phyloP scores from a whole-genome alignment of 2,329 filamentous ascomycete genomes.

The Fusarium sp. region DNA sequence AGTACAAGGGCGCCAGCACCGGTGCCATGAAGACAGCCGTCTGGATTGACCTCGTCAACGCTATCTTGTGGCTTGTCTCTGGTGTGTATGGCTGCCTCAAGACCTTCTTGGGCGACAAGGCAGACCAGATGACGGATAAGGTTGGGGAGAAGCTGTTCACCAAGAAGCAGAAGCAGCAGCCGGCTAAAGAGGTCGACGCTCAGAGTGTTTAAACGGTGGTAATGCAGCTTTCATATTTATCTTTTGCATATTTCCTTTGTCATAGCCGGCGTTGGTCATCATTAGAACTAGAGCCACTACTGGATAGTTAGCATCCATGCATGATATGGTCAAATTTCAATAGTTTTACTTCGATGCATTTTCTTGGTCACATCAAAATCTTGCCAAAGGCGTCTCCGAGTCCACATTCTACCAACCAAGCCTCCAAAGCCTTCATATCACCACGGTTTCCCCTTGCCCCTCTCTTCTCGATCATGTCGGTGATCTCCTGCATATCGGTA shows the following conservation, averaged over 20 bases:
- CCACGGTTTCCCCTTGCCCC: conserved; percentile 62
- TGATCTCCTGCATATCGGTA: conserved; percentile 67
- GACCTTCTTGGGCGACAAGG: conserved; percentile 56
- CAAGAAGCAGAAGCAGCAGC: conserved; percentile 49
- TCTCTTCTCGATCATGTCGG: conserved; percentile 59
- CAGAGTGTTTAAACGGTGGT: conserved; percentile 46
- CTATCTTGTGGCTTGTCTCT: conserved; percentile 71
- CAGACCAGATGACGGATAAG: conserved; percentile 53
- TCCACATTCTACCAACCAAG: conserved; percentile 56
- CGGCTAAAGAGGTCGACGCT: conserved; percentile 41
- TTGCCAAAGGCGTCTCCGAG: conserved; percentile 44
- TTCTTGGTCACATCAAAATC: conserved; percentile 36
- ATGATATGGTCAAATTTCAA: background rate
- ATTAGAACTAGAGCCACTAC: conserved; percentile 4
- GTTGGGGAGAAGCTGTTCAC: conserved; percentile 53
- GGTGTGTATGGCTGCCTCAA: conserved; percentile 56
- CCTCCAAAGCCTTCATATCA: conserved; percentile 65
- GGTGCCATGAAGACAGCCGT: conserved; percentile 75
- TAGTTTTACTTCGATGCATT: background rate
- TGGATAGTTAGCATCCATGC: background rate
- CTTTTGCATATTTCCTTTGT: conserved; percentile 15
- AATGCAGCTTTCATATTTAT: background rate
- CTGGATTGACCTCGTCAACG: conserved; percentile 76
- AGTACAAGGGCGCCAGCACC: conserved; percentile 58
- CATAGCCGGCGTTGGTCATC: conserved; percentile 24